These are phyloP conservation scores for Cystobasidiaceae sp. DNA, from an alignment of 1,284 basidiomycete genomes.

Conservation along the genomic window DNA sequence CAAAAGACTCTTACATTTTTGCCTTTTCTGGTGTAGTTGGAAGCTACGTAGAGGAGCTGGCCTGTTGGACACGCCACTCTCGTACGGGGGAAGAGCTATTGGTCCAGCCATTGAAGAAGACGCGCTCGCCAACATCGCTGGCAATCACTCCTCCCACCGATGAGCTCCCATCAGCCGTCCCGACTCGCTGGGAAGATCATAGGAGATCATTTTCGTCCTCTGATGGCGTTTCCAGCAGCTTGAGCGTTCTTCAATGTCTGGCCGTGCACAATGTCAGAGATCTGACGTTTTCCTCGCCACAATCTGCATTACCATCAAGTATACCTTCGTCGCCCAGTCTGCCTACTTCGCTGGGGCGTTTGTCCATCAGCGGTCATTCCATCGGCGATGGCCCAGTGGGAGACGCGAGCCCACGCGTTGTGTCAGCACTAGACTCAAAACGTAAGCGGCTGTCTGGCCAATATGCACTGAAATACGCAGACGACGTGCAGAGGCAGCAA, in stretches of 20 bases:
- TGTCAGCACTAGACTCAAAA: not conserved
- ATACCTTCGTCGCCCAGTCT: conserved; percentile 21
- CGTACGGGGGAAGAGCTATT: not conserved
- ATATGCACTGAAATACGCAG: conserved; percentile 15
- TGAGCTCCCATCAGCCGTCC: not conserved
- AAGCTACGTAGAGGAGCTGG: conserved; percentile 29
- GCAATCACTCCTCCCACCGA: not conserved
- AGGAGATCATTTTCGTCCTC: conserved; percentile 4
- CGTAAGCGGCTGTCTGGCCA: conserved; percentile 5
- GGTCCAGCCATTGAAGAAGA: conserved; percentile 1
- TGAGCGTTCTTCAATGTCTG: not conserved
- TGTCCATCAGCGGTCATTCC: conserved; percentile 11
- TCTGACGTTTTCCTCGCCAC: not conserved
- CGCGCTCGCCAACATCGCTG: not conserved
- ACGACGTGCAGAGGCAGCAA: conserved; percentile 24
- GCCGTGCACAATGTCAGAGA: not conserved
- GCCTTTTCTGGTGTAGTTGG: conserved; percentile 18
- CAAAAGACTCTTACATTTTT: conserved; percentile 16
- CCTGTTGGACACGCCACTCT: conserved; percentile 15
- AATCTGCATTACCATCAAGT: conserved; percentile 12
- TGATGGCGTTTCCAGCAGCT: not conserved
- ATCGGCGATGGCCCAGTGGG: not conserved
- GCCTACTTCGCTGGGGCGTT: conserved; percentile 8
- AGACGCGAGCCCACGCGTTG: conserved; percentile 2
- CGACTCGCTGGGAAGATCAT: not conserved